These are phyloP conservation scores for Candida alai DNA, from an alignment of 805 yeast species.

Conservation along the genomic window DNA sequence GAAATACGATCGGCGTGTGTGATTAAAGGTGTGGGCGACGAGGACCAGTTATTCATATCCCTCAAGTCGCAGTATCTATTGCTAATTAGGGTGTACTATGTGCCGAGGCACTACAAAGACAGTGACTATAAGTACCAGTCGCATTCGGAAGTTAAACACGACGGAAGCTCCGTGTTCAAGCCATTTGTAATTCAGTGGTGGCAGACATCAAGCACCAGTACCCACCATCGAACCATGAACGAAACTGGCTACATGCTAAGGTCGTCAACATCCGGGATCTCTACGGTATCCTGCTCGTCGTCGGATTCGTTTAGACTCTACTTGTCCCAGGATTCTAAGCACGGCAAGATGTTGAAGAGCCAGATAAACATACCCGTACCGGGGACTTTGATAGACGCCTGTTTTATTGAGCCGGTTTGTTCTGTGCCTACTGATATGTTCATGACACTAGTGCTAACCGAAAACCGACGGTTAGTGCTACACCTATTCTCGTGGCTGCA, in stretches of 20 bases:
- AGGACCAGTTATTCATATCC: slow-evolving; percentile 37
- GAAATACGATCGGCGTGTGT: slow-evolving; percentile 29
- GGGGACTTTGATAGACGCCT: slow-evolving; percentile 39
- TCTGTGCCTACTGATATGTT: slow-evolving; percentile 19
- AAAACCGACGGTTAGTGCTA: slow-evolving; percentile 31
- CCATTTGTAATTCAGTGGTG: slow-evolving; percentile 53
- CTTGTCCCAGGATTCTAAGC: slow-evolving; percentile 29
- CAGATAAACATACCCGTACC: slow-evolving; percentile 39
- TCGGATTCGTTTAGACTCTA: slow-evolving; percentile 36
- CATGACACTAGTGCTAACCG: slow-evolving; percentile 34
- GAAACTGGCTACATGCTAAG: slow-evolving; percentile 23
- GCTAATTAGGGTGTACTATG: slow-evolving; percentile 35
- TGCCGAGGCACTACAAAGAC: slow-evolving; percentile 28
- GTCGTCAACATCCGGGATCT: slow-evolving; percentile 36
- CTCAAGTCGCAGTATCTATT: slow-evolving; percentile 39
- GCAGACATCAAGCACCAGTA: slow-evolving; percentile 22
- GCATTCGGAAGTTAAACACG: slow-evolving; percentile 6
- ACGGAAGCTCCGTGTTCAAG: slow-evolving; percentile 22
- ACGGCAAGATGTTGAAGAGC: slow-evolving; percentile 35
- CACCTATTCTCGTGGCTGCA: slow-evolving; percentile 40
- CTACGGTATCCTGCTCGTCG: slow-evolving; percentile 36
- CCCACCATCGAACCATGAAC: slow-evolving; percentile 10
- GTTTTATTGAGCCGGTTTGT: slow-evolving; percentile 38
- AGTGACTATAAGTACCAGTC: slow-evolving; percentile 16
- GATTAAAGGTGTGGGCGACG: slow-evolving; percentile 20